Evolutionary conservation across 352 stramenopile genomes (phyloP).

Genomic region (Phytophthora rubi): DNA sequence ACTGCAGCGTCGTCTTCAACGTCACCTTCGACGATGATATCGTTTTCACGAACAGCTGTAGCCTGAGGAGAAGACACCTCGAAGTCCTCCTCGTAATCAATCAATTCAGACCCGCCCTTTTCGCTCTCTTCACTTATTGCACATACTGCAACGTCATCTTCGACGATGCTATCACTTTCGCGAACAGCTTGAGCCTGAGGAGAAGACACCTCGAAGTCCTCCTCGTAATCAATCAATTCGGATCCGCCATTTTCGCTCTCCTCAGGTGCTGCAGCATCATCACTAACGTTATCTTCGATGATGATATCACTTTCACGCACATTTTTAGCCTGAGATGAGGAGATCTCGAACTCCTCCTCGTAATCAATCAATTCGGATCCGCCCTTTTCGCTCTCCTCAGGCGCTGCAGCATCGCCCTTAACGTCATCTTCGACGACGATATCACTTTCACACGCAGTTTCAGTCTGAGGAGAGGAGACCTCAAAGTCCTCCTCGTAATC

Average conservation of each 20-base stretch:
- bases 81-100: too few relatives aligned
- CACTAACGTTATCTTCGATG: not conserved
- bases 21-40: slow-evolving; percentile 13
- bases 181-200: slow-evolving; percentile 14
- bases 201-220: slow-evolving; percentile 54
- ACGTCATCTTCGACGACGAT: not conserved
- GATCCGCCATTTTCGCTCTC: not conserved
- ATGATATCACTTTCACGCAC: not conserved
- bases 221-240: slow-evolving; percentile 40
- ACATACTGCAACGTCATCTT: not conserved
- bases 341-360: too few relatives aligned
- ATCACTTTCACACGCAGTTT: not conserved
- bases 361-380: not conserved
- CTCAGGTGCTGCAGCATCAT: not conserved
- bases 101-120: not conserved
- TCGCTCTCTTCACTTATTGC: not conserved
- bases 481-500: slow-evolving; percentile 62
- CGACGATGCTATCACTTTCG: not conserved
- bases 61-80: not conserved
- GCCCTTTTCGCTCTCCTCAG: not conserved
- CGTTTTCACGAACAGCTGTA: not conserved
- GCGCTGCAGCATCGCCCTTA: not conserved
- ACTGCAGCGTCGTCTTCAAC: not conserved
- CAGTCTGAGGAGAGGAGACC: slow-evolving; percentile 30
- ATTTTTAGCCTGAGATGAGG: too few relatives aligned